These are phyloP conservation scores for Psilocybe sp. DNA, from an alignment of 768 basidiomycete genomes.

Conservation along the genomic window DNA sequence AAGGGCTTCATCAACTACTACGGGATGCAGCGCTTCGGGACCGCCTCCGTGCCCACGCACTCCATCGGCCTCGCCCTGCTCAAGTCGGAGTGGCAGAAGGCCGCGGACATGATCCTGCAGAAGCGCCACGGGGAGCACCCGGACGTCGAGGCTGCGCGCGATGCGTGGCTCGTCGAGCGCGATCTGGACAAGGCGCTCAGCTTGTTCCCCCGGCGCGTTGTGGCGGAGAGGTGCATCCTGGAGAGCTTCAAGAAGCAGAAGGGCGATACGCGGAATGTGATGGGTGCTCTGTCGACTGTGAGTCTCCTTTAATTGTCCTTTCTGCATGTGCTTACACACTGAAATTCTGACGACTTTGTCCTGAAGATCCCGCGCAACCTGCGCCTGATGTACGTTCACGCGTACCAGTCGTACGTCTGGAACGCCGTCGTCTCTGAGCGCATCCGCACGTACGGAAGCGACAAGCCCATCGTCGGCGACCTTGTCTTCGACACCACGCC, in stretches of 20 bases:
- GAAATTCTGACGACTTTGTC: not conserved
- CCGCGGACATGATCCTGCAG: slow-evolving; percentile 77
- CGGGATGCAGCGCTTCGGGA: slow-evolving; percentile 99
- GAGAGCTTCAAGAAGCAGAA: slow-evolving; percentile 85
- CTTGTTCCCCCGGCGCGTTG: slow-evolving; percentile 85
- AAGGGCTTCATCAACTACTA: slow-evolving; percentile 98
- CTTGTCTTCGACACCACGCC: slow-evolving; percentile 68
- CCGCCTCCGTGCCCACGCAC: slow-evolving; percentile 93
- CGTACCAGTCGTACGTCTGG: slow-evolving; percentile 99
- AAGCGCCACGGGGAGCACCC: slow-evolving; percentile 90
- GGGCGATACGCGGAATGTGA: slow-evolving; percentile 76
- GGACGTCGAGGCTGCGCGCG: slow-evolving; percentile 78
- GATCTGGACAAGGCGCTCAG: slow-evolving; percentile 80
- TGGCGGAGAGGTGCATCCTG: slow-evolving; percentile 90
- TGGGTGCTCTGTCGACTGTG: slow-evolving; percentile 86
- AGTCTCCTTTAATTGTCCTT: slow-evolving; percentile 16
- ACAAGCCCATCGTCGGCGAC: slow-evolving; percentile 81
- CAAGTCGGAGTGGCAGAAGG: slow-evolving; percentile 86
- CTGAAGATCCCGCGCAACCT: slow-evolving; percentile 90
- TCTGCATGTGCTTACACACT: too few relatives aligned
- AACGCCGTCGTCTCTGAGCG: slow-evolving; percentile 96
- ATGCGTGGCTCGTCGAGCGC: slow-evolving; percentile 84
- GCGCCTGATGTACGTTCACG: slow-evolving; percentile 96
- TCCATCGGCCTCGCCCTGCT: slow-evolving; percentile 89
- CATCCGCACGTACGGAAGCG: slow-evolving; percentile 71